Conservation (phyloP, 1,284 basidiomycete species). For the Coniferiporia sulphurascens region DNA sequence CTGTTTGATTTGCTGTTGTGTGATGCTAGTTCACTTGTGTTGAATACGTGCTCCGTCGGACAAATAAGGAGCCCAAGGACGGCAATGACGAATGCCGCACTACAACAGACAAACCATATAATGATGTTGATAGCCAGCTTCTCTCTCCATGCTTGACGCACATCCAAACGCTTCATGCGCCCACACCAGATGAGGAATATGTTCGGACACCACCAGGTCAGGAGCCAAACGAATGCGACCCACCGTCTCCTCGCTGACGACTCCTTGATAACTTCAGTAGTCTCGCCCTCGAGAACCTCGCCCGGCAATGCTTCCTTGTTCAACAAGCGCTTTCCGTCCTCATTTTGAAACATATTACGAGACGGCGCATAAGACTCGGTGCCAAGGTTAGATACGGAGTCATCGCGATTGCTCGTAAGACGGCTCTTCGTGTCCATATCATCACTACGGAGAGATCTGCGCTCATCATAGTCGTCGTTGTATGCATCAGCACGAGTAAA, state of each 20-base stretch:
- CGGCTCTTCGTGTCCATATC: slow-evolving; percentile 73
- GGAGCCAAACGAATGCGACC: slow-evolving; percentile 85
- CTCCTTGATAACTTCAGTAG: slow-evolving; percentile 82
- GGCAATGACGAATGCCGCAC: slow-evolving; percentile 90
- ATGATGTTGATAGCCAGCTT: slow-evolving; percentile 94
- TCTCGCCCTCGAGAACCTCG: slow-evolving; percentile 80
- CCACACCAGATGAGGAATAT: slow-evolving; percentile 68
- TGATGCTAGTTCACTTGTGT: slow-evolving; percentile 64
- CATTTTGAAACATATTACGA: slow-evolving; percentile 88
- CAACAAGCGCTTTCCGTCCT: slow-evolving; percentile 65
- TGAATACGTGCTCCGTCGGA: slow-evolving; percentile 91
- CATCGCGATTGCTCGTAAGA: slow-evolving; percentile 71
- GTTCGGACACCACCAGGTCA: slow-evolving; percentile 90
- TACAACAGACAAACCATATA: slow-evolving; percentile 92
- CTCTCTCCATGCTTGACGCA: slow-evolving; percentile 96
- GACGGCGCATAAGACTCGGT: slow-evolving; percentile 92
- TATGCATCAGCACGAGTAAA: slow-evolving; percentile 68
- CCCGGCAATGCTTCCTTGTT: slow-evolving; percentile 80
- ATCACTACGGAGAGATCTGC: slow-evolving; percentile 68
- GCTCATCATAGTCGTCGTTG: slow-evolving; percentile 77
- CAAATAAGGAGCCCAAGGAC: slow-evolving; percentile 88
- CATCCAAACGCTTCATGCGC: slow-evolving; percentile 90
- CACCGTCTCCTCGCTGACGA: slow-evolving; percentile 77
- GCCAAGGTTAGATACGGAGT: slow-evolving; percentile 65
- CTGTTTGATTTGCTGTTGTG: slow-evolving; percentile 71